phyloP scores from a whole-genome alignment of 2,329 filamentous ascomycete genomes.

The Phialophora macrospora region DNA sequence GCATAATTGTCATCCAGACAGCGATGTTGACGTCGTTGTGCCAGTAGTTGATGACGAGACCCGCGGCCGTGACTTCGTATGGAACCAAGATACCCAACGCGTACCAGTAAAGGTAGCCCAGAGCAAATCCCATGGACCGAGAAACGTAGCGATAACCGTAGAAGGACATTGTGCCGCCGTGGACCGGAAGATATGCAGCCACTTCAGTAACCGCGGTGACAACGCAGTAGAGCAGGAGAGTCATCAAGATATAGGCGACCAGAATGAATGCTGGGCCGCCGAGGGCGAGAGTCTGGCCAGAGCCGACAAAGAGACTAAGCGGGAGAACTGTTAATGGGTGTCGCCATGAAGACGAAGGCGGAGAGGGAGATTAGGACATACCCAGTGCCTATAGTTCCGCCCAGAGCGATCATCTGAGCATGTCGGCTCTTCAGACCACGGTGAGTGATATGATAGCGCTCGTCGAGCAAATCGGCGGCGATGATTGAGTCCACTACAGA shows the following conservation, averaged over 20 bases:
- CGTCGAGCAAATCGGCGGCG: constrained; percentile 48
- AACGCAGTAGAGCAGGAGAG: constrained; percentile 53
- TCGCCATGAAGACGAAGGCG: neutral
- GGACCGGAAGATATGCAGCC: constrained; percentile 51
- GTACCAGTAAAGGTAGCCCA: constrained; percentile 56
- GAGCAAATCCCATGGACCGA: constrained; percentile 50
- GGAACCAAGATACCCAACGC: constrained; percentile 54
- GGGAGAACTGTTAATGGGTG: constrained; percentile 3
- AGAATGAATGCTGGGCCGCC: constrained; percentile 39
- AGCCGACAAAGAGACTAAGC: constrained; percentile 37
- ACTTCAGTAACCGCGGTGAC: constrained; percentile 54
- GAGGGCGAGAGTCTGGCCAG: constrained; percentile 31
- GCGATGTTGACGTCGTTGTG: constrained; percentile 49
- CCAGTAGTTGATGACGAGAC: constrained; percentile 70
- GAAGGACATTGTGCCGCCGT: constrained; percentile 52
- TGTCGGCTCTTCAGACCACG: constrained; percentile 51
- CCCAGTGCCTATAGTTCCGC: constrained; percentile 39
- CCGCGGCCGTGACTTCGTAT: constrained; percentile 68
- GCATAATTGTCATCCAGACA: constrained; percentile 61
- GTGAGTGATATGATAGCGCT: constrained; percentile 48
- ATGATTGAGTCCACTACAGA: constrained; percentile 43
- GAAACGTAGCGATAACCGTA: constrained; percentile 52
- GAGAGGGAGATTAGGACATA: constrained; percentile 13
- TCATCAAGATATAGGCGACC: constrained; percentile 45
- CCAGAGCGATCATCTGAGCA: constrained; percentile 46